These are phyloP conservation scores for Evernia prunastri DNA, from an alignment of 495 filamentous ascomycete species.

Conservation along the genomic window DNA sequence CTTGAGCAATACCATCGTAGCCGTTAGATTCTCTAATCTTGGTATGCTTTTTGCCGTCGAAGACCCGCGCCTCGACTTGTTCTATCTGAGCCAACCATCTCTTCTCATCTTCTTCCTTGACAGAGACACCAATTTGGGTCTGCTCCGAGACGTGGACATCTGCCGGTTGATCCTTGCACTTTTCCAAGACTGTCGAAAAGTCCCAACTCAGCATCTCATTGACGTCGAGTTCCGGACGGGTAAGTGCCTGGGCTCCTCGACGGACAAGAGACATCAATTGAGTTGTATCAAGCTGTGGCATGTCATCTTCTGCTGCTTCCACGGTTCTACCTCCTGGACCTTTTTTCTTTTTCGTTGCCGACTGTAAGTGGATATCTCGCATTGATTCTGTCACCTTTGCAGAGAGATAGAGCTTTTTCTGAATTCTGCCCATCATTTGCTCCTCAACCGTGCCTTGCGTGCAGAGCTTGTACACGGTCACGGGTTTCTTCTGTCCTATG, in stretches of 20 bases:
- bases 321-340: conserved; percentile 22
- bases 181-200: conserved; percentile 47
- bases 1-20: conserved; percentile 36
- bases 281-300: conserved; percentile 45
- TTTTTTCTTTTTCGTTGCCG: conserved; percentile 29
- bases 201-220: conserved; percentile 55
- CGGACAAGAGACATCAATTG: conserved; percentile 54
- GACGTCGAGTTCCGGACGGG: conserved; percentile 46
- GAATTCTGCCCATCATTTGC: conserved; percentile 56
- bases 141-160: conserved; percentile 36
- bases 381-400: conserved; percentile 56
- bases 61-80: conserved; percentile 52
- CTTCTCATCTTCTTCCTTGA: conserved; percentile 46
- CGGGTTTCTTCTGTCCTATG: conserved; percentile 52
- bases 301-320: conserved; percentile 34
- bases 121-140: conserved; percentile 28
- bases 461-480: conserved; percentile 53
- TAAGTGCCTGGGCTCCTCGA: conserved; percentile 49
- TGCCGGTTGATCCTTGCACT: conserved; percentile 49
- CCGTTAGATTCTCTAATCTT: conserved; percentile 29
- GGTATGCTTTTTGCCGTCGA: conserved; percentile 49
- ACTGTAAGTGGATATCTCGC: conserved; percentile 45
- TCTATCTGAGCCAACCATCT: conserved; percentile 55
- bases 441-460: conserved; percentile 57
- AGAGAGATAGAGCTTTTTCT: conserved; percentile 62